Conservation (phyloP, 164 flowering plant species). For the Paratinospora sagittata region DNA sequence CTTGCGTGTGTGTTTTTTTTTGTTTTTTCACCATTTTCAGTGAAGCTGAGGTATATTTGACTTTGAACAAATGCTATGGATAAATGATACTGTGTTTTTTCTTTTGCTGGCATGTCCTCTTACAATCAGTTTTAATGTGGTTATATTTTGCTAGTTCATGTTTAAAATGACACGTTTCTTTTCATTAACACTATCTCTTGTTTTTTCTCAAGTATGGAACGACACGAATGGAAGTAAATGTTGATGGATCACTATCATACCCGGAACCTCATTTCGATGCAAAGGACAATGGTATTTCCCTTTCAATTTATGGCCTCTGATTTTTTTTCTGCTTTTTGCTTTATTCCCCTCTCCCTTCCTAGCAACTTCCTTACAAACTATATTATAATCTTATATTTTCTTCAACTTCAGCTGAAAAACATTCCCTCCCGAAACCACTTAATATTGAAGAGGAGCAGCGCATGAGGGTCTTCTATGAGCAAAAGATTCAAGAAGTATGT, state of each 20-base stretch:
- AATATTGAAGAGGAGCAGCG: constrained; percentile 76
- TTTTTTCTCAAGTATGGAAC: constrained; percentile 66
- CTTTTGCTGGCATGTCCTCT: background rate
- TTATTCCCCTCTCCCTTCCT: too few relatives aligned
- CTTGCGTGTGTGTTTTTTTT: too few relatives aligned
- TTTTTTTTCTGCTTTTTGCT: background rate
- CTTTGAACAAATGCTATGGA: too few relatives aligned
- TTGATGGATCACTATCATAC: constrained; percentile 68
- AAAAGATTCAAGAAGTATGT: constrained; percentile 91
- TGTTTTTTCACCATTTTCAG: too few relatives aligned
- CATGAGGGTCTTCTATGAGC: constrained; percentile 76
- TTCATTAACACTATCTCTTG: background rate
- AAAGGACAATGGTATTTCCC: constrained; percentile 38
- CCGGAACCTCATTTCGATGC: constrained; percentile 47
- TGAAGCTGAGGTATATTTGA: too few relatives aligned
- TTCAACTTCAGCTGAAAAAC: constrained; percentile 49
- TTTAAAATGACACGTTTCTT: constrained; percentile 2
- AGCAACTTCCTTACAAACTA: background rate
- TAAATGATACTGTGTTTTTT: background rate
- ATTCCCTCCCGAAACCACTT: constrained; percentile 75
- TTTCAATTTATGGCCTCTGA: background rate
- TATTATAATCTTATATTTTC: background rate
- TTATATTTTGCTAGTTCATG: background rate
- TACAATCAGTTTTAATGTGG: too few relatives aligned
- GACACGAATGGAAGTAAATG: constrained; percentile 74